Evolutionary conservation across 495 filamentous ascomycete species (phyloP).

Genomic region (Penicillium antarcticum): DNA sequence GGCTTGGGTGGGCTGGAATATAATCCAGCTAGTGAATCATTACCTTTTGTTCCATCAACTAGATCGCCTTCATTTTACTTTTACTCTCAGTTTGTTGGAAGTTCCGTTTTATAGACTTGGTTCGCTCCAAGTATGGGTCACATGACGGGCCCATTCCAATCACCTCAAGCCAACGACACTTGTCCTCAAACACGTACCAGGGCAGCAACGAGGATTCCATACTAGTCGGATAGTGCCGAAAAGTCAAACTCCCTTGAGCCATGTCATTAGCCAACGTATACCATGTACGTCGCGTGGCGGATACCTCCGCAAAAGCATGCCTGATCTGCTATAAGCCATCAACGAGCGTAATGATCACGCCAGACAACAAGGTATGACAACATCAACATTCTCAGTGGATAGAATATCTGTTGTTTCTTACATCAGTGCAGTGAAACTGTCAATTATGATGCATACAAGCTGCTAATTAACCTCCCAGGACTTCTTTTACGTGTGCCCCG

Average conservation of each 20-base stretch:
- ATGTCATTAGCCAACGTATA: conserved; percentile 77
- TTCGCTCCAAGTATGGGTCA: conserved; percentile 5
- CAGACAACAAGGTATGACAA: conserved; percentile 75
- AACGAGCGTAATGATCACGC: conserved; percentile 80
- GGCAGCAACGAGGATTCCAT: not conserved
- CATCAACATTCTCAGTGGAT: too few species aligned
- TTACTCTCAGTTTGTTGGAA: not conserved
- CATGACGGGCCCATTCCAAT: conserved; percentile 7
- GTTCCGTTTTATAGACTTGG: not conserved
- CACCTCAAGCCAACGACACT: conserved; percentile 3
- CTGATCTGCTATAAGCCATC: conserved; percentile 89
- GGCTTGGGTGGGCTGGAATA: conserved; percentile 4
- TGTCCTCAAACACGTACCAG: not conserved
- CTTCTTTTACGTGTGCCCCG: conserved; percentile 87
- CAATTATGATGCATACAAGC: not conserved
- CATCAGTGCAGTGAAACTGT: too few species aligned
- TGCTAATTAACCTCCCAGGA: conserved; percentile 54
- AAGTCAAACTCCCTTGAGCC: not conserved
- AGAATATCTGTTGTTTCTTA: too few species aligned
- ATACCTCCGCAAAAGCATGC: conserved; percentile 76
- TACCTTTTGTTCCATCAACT: not conserved
- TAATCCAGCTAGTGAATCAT: not conserved
- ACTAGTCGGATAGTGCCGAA: not conserved
- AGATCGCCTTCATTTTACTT: not conserved
- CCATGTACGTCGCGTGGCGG: conserved; percentile 84